A percentile compares a stretch with the other conserved stretches of the same genome.
phyloP scores from a whole-genome alignment of 768 basidiomycete species.

The Leccinum uliginosum region DNA sequence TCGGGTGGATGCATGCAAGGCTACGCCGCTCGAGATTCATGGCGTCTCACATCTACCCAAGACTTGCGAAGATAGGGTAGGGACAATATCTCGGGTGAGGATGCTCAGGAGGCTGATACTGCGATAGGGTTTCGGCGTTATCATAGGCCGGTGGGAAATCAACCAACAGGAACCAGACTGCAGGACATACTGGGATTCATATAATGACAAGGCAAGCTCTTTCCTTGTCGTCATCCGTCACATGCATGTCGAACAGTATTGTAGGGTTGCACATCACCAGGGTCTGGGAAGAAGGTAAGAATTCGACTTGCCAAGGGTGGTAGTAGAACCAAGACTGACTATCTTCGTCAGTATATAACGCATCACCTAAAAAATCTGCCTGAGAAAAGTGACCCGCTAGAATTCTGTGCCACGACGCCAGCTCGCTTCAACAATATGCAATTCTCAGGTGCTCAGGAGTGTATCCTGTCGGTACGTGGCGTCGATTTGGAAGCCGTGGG shows the following conservation, averaged over 20 bases:
- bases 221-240: not conserved
- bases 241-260: not conserved
- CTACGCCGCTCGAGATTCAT: conserved; percentile 19
- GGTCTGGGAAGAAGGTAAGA: conserved; percentile 21
- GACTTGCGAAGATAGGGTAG: conserved; percentile 17
- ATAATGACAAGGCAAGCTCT: conserved; percentile 22
- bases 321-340: not conserved
- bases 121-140: conserved; percentile 10
- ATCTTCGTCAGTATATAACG: conserved; percentile 20
- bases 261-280: conserved; percentile 24
- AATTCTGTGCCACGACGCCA: conserved; percentile 35
- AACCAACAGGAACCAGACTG: conserved; percentile 26
- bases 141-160: conserved; percentile 27
- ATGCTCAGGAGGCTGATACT: not conserved
- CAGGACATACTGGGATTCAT: conserved; percentile 20
- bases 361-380: conserved; percentile 27
- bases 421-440: conserved; percentile 16
- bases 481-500: not conserved
- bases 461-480: conserved; percentile 15
- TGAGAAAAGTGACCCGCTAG: conserved; percentile 21
- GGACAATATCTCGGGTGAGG: not conserved
- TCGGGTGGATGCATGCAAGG: conserved; percentile 19
- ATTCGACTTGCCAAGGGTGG: not conserved
- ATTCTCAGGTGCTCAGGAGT: conserved; percentile 21
- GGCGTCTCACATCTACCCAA: conserved; percentile 15